These are phyloP conservation scores for Atkinsonella hypoxylon DNA, from an alignment of 2,329 filamentous ascomycete species.

Conservation along the genomic window DNA sequence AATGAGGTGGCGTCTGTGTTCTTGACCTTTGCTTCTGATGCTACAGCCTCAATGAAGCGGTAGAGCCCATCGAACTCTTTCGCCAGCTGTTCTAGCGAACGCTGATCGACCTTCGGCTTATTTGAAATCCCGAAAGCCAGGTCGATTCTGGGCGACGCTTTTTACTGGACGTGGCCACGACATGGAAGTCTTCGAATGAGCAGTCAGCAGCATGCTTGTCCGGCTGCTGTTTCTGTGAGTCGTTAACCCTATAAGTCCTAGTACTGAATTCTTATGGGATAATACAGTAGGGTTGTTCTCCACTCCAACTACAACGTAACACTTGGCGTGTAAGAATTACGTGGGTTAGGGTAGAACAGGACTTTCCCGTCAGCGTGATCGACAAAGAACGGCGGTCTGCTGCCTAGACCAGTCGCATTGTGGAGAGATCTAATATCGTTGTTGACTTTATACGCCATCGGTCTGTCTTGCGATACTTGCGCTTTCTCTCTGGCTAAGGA, in stretches of 20 bases:
- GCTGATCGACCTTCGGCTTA: no score
- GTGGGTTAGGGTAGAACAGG: conserved; percentile 6
- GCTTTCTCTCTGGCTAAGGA: conserved; percentile 3
- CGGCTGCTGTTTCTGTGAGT: no score
- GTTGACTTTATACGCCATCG: conserved; percentile 6
- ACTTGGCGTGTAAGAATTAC: neutral
- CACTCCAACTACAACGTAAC: neutral
- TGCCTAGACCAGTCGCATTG: conserved; percentile 1
- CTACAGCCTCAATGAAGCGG: no score
- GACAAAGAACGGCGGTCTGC: conserved; percentile 7
- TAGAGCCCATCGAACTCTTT: no score
- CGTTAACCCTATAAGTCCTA: neutral
- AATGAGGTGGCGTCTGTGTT: no score
- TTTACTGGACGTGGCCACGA: no score
- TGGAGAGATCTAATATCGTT: conserved; percentile 5
- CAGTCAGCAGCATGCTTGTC: no score
- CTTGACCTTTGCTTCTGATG: no score
- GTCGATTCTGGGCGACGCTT: no score
- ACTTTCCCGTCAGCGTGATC: conserved; percentile 7
- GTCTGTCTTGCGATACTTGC: conserved; percentile 1
- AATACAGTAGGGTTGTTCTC: neutral
- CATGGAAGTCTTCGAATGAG: no score
- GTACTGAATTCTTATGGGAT: neutral
- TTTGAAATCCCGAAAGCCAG: no score
- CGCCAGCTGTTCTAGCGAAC: no score